Percentiles rank a stretch among this genome's conserved stretches.
phyloP scores from a whole-genome alignment of 495 filamentous ascomycete species.

The Bryoglossum gracile region DNA sequence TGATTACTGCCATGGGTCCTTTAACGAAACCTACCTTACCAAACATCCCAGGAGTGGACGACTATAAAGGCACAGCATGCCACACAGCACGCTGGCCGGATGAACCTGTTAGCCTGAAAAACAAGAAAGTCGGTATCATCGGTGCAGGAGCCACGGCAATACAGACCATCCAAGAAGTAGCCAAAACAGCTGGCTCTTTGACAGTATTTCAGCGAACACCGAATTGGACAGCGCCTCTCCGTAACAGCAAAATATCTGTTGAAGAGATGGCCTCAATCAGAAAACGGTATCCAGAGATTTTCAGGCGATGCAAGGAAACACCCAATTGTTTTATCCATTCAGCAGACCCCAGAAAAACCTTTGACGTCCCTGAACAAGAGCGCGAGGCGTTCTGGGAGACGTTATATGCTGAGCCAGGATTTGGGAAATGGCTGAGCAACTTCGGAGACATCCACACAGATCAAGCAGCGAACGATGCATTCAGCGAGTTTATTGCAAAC shows the following conservation, averaged over 20 bases:
- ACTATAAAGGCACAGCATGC: slow-evolving; percentile 31
- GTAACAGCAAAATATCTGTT: slow-evolving; percentile 30
- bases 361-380: slow-evolving; percentile 42
- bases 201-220: slow-evolving; percentile 48
- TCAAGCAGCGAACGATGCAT: slow-evolving; percentile 37
- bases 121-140: slow-evolving; percentile 49
- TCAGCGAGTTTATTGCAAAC: slow-evolving; percentile 36
- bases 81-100: slow-evolving; percentile 51
- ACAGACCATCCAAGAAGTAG: slow-evolving; percentile 38
- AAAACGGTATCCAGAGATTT: slow-evolving; percentile 38
- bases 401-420: slow-evolving; percentile 41
- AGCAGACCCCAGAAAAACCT: slow-evolving; percentile 26
- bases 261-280: slow-evolving; percentile 38
- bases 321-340: slow-evolving; percentile 30
- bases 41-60: slow-evolving; percentile 29
- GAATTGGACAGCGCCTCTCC: slow-evolving; percentile 45
- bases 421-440: slow-evolving; percentile 41
- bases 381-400: slow-evolving; percentile 40
- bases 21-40: slow-evolving; percentile 31
- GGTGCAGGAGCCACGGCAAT: slow-evolving; percentile 48
- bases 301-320: slow-evolving; percentile 35
- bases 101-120: slow-evolving; percentile 36
- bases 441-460: slow-evolving; percentile 46
- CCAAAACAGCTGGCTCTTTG: slow-evolving; percentile 28
- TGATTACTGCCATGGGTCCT: slow-evolving; percentile 25